A percentile compares a stretch with the other conserved stretches of the same genome.
Evolutionary conservation across 306 rosid genomes (phyloP).

Genomic region (Coriaria nepalensis): DNA sequence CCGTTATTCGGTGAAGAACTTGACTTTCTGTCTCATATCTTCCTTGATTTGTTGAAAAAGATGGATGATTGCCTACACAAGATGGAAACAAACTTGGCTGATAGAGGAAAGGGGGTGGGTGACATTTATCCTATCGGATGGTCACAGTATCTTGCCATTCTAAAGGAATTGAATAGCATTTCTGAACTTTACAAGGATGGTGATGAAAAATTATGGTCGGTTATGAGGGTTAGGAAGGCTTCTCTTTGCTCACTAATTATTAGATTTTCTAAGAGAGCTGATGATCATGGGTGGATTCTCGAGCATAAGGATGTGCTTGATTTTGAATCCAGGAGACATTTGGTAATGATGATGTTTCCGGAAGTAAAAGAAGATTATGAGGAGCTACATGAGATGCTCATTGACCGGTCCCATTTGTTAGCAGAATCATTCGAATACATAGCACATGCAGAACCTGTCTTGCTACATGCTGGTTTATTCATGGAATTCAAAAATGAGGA

Average conservation of each 20-base stretch:
- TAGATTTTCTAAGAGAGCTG: conserved; percentile 27
- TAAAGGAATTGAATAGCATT: conserved; percentile 40
- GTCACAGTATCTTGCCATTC: conserved; percentile 42
- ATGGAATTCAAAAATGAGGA: conserved; percentile 74
- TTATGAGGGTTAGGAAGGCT: conserved; percentile 24
- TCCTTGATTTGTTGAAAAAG: conserved; percentile 24
- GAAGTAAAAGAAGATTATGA: conserved; percentile 41
- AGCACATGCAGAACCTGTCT: conserved; percentile 26
- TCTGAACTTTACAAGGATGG: conserved; percentile 39
- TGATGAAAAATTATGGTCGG: conserved; percentile 37
- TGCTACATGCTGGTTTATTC: conserved; percentile 44
- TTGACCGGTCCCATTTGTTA: conserved; percentile 61
- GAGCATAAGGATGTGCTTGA: conserved; percentile 34
- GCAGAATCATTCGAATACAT: conserved; percentile 63
- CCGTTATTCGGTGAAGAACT: conserved; percentile 24
- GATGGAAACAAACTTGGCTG: conserved; percentile 33
- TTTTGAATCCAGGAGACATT: conserved; percentile 64
- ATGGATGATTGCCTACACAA: conserved; percentile 37
- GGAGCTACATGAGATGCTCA: conserved; percentile 68
- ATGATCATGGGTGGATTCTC: conserved; percentile 52
- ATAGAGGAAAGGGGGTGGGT: conserved; percentile 20
- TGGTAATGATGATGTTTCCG: conserved; percentile 60
- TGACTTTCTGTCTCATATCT: conserved; percentile 24
- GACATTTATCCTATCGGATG: conserved; percentile 27
- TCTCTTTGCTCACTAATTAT: conserved; percentile 31